Evolutionary conservation across 2,329 filamentous ascomycete species (phyloP).

Genomic region (Aspergillus sojae): DNA sequence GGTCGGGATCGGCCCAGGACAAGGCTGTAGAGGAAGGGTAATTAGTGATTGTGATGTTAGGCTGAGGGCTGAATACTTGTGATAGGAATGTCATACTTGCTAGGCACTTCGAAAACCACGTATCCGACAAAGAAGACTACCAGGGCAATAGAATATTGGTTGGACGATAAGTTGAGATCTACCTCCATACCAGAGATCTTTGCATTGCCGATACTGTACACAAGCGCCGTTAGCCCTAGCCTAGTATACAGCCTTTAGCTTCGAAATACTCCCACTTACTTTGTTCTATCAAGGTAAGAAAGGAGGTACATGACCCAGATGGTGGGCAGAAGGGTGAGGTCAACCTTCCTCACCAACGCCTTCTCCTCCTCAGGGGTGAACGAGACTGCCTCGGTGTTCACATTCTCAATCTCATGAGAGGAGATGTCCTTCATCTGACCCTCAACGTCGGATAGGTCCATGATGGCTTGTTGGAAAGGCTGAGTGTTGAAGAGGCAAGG

Average conservation of each 20-base stretch:
- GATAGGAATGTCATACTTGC: constrained; percentile 39
- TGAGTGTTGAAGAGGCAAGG: too few species aligned
- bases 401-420: constrained; percentile 21
- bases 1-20: constrained; percentile 53
- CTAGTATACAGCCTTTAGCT: too few species aligned
- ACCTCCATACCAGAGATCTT: constrained; percentile 28
- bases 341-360: constrained; percentile 49
- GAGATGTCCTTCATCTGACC: too few species aligned
- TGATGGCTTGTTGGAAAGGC: too few species aligned
- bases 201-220: constrained; percentile 27
- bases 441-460: too few species aligned
- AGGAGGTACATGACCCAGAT: constrained; percentile 56
- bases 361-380: constrained; percentile 40
- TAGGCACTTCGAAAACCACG: constrained; percentile 57
- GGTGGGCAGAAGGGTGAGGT: constrained; percentile 49
- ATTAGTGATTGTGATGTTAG: neutral
- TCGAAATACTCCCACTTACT: constrained; percentile 11
- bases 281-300: constrained; percentile 45
- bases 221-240: neutral
- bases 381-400: constrained; percentile 4
- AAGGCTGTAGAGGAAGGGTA: constrained; percentile 27
- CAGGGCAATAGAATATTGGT: constrained; percentile 54
- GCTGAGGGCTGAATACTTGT: neutral
- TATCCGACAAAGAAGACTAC: constrained; percentile 60
- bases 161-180: constrained; percentile 31